Conservation (phyloP, 192 early-diverging fungal species). For the Coemansia sp. region DNA sequence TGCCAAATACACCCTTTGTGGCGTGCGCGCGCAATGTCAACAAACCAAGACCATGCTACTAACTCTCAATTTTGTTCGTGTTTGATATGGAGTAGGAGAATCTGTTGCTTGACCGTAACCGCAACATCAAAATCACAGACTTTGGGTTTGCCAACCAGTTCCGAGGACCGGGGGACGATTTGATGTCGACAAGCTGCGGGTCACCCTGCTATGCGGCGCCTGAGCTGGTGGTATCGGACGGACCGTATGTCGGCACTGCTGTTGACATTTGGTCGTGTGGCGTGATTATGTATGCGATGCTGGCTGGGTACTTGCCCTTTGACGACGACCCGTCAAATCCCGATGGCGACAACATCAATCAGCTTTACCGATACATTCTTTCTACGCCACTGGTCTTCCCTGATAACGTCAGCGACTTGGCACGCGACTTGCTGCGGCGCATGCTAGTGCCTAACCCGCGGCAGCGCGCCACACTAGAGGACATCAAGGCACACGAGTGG, state of each 20-base stretch:
- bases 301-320: constrained; percentile 85
- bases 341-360: constrained; percentile 87
- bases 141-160: constrained; percentile 98
- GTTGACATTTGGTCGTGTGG: constrained; percentile 99
- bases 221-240: constrained; percentile 96
- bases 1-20: background rate
- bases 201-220: constrained; percentile 99
- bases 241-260: constrained; percentile 91
- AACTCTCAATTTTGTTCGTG: constrained; percentile 2
- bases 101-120: constrained; percentile 84
- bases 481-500: constrained; percentile 78
- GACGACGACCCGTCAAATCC: constrained; percentile 90
- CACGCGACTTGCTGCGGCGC: constrained; percentile 76
- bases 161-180: constrained; percentile 66
- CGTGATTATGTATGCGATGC: constrained; percentile 95
- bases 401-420: constrained; percentile 74
- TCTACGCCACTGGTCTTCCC: constrained; percentile 84
- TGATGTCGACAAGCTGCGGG: constrained; percentile 95
- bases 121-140: constrained; percentile 96
- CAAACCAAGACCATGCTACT: background rate
- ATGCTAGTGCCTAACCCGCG: constrained; percentile 93
- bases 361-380: constrained; percentile 83
- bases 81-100: constrained; percentile 71
- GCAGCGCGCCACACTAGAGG: constrained; percentile 70
- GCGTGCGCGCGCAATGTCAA: background rate